Evolutionary conservation across 164 flowering plant species (phyloP), one percentile per base, ranked within the genome.

Genomic region (Aristolochia fimbriata): DNA sequence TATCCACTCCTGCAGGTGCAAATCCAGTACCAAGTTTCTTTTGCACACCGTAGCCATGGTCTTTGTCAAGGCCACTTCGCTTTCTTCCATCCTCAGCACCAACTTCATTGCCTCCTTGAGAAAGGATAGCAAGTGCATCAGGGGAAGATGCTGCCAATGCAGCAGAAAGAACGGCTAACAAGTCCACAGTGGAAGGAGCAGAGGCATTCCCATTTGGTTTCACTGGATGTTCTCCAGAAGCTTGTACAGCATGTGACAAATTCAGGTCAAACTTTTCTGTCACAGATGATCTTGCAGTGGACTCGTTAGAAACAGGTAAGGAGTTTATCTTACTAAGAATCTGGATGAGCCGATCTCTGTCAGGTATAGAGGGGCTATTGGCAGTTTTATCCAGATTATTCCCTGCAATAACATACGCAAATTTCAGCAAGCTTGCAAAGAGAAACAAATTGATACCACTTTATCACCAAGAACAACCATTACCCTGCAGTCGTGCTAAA

Each of bases 401-500:
- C 47, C 89, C 88, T 83, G 71, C 15, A 62, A 24, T 33, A 50
- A 6, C 47, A 54, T 23, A 22, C 15, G 10, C 13, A 24, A 52
- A 52, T 23, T 22, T 52, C 21, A 50, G 3, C 6, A 22, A n/a
- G 5, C 27, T 27, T 4, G 30, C 30, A 22, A 13, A 5, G 23
- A 37, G 43, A 37, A 1, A 37, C 12, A 1, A 37, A 27, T 2
- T 37, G 31, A 52, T 52, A 27, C 56, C 15, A 52, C 31, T 8
- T 10, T 22, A 52, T 4, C 15, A 52, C 27, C 30, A 12, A 23
- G 10, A 7, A 37, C 1, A 37, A 47, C 31, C 20, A 24, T 46
- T 72, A 87, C 97, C 95, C 78, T 87, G 93, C 27, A 82, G 66
- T 47, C 78, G 81, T 68, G 93, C 79, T 57, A 91, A 70, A 54